Conservation (phyloP, 1,284 basidiomycete species). For the Golubevia sp. region DNA sequence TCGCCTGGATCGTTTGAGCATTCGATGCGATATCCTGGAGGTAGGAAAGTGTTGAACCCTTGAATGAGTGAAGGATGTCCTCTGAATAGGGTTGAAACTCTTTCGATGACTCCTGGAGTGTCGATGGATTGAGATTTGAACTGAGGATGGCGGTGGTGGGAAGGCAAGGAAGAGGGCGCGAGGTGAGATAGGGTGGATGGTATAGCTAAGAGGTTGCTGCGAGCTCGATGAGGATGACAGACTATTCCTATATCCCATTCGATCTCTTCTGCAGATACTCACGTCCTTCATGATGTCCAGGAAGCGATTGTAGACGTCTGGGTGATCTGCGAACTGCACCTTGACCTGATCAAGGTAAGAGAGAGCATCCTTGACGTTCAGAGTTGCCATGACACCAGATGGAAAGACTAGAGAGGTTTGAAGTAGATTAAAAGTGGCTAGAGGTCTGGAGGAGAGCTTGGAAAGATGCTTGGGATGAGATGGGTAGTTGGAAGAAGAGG, state of each 20-base stretch:
- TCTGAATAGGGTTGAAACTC: slow-evolving; percentile 91
- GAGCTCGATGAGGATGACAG: slow-evolving; percentile 8
- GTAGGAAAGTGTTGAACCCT: slow-evolving; percentile 98
- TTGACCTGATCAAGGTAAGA: slow-evolving; percentile 97
- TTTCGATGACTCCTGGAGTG: slow-evolving; percentile 96
- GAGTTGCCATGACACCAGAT: slow-evolving; percentile 39
- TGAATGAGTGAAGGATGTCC: slow-evolving; percentile 92
- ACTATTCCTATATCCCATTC: slow-evolving; percentile 78
- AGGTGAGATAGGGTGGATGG: slow-evolving; percentile 1
- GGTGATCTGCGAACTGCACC: slow-evolving; percentile 80
- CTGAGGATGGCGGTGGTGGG: slow-evolving; percentile 9
- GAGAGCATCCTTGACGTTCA: slow-evolving; percentile 79
- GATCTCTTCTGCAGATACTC: slow-evolving; percentile 64
- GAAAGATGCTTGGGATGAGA: too few species aligned
- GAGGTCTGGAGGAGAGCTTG: neutral
- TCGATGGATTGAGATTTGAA: slow-evolving; percentile 71
- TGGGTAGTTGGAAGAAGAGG: too few species aligned
- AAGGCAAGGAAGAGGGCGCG: slow-evolving; percentile 2
- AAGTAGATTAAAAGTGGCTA: neutral
- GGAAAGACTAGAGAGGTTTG: neutral
- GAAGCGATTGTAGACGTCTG: slow-evolving; percentile 96
- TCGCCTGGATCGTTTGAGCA: slow-evolving; percentile 70
- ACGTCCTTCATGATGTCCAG: slow-evolving; percentile 99
- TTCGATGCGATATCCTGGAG: slow-evolving; percentile 94
- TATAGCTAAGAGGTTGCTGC: slow-evolving; percentile 8